A percentile compares a stretch with the other conserved stretches of the same genome.
phyloP scores from a whole-genome alignment of 768 basidiomycete species.

The Russula emetica region DNA sequence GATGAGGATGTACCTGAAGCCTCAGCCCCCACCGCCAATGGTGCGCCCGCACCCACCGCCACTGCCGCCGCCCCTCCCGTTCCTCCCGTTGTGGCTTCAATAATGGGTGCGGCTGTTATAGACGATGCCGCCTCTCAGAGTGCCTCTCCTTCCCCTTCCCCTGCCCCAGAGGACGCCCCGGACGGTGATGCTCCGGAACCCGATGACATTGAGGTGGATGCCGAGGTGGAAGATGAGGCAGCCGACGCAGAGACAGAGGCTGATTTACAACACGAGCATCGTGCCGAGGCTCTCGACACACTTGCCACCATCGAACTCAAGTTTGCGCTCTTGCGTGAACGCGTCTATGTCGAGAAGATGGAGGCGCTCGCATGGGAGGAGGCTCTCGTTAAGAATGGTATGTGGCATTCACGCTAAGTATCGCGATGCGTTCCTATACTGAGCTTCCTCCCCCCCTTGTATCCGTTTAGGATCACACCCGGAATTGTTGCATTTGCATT shows the following conservation, averaged over 20 bases:
- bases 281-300: conserved; percentile 84
- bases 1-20: conserved; percentile 33
- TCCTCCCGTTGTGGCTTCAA: conserved; percentile 15
- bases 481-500: conserved; percentile 76
- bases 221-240: conserved; percentile 32
- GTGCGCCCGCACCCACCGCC: conserved; percentile 25
- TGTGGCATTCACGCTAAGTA: conserved; percentile 31
- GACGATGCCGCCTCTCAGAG: conserved; percentile 20
- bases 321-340: conserved; percentile 81
- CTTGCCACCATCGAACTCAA: conserved; percentile 89
- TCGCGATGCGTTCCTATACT: neutral
- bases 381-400: conserved; percentile 69
- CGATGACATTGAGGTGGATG: conserved; percentile 30
- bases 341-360: conserved; percentile 93
- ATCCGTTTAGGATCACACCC: conserved; percentile 67
- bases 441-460: conserved; percentile 7
- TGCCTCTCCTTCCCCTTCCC: conserved; percentile 22
- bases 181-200: conserved; percentile 28
- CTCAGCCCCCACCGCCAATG: conserved; percentile 16
- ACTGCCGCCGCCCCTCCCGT: conserved; percentile 13
- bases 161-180: conserved; percentile 25
- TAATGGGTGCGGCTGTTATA: conserved; percentile 11
- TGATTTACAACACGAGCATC: conserved; percentile 76
- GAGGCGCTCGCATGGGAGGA: conserved; percentile 88
- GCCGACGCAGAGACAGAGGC: conserved; percentile 45